Evolutionary conservation across 2,329 filamentous ascomycete genomes (phyloP), one percentile per base, ranked within the genome.

Genomic region (Trichoderma endophyticum): DNA sequence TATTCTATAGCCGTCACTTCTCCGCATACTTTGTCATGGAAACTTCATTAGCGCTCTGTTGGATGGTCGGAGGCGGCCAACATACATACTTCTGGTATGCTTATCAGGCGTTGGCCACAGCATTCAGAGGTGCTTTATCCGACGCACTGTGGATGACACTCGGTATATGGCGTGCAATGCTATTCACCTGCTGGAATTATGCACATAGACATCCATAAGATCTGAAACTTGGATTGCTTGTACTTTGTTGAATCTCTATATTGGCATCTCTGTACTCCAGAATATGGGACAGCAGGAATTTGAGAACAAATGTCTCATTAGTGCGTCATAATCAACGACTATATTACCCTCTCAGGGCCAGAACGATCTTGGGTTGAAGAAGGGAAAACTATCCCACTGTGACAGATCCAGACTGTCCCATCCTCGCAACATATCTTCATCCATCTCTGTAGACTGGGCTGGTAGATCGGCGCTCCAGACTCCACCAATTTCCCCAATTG

Each of bases 301-400:
- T 21, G 6, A 12, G 24, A 36, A 4, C 3, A 34, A 48, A 26
- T 15, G 21, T 26, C 15, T 11, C 28, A 12, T 32, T 11, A n/a
- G 18, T 6, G 6, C 8, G 6, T 24, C 11, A 18, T 14, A 24
- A 11, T 2, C 30, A 30, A 6, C 39, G 12, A n/a, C 18, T 11
- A n/a, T 15, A 6, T 3, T 36, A 32, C 18, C 34, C 32, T 65
- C 4, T 72, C 71, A 56, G 30, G 36, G 48, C 36, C 67, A 65
- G 61, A 72, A 32, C 2, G 64, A 60, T 28, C 67, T 64, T 9
- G 66, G 71, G 18, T 60, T 72, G 4, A 54, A 65, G 26, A 72
- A 72, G 11, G 79, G 78, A 70, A 80, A 80, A 34, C 72, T 80
- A 65, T 79, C 79, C 79, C 79, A 80, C 59, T 79, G 77, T 2